Conservation (phyloP, 2,329 filamentous ascomycete genomes). For the Plectosphaerella plurivora region DNA sequence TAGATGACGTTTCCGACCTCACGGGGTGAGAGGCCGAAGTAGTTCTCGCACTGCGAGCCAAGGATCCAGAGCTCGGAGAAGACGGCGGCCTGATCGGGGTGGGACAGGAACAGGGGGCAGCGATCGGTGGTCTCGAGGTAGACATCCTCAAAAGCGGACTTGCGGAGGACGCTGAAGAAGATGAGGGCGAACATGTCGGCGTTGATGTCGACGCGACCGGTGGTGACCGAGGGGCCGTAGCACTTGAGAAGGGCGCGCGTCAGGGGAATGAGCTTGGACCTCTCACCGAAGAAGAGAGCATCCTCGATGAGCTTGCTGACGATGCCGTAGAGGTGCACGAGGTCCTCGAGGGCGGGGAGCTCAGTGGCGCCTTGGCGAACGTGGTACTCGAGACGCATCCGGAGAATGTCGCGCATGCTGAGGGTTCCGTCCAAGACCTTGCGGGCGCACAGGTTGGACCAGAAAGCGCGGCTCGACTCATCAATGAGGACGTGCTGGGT, state of each 20-base stretch:
- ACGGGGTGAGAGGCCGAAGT: conserved; percentile 52
- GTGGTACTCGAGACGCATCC: conserved; percentile 18
- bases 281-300: conserved; percentile 22
- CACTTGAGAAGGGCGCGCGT: conserved; percentile 28
- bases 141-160: conserved; percentile 55
- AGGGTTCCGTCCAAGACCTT: conserved; percentile 18
- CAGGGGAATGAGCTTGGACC: conserved; percentile 27
- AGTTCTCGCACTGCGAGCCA: conserved; percentile 58
- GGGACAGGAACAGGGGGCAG: conserved; percentile 56
- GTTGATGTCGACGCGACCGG: conserved; percentile 33
- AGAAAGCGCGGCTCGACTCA: conserved; percentile 16
- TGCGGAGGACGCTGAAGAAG: conserved; percentile 53
- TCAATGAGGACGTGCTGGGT: conserved; percentile 21
- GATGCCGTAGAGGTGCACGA: conserved; percentile 17
- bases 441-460: conserved; percentile 20
- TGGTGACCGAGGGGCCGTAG: conserved; percentile 17
- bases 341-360: conserved; percentile 14
- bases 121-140: conserved; percentile 59
- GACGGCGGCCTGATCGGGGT: conserved; percentile 58
- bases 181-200: conserved; percentile 52
- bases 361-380: conserved; percentile 17
- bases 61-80: conserved; percentile 61
- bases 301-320: conserved; percentile 20
- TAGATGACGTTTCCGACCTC: conserved; percentile 39
- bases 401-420: conserved; percentile 19